Conservation (phyloP, 176 grass and related monocot species). For the Raddia guianensis region DNA sequence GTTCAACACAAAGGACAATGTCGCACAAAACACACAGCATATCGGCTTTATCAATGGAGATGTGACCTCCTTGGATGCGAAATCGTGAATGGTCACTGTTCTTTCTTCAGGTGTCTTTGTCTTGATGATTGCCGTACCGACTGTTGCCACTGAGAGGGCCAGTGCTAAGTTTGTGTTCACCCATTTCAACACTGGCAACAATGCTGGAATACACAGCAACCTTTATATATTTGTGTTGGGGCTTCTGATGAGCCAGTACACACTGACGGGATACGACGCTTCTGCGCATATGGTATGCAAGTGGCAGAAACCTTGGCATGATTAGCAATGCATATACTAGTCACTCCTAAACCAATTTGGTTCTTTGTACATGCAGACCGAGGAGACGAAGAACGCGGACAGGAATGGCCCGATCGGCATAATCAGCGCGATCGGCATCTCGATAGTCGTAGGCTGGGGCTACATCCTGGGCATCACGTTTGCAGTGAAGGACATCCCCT, state of each 20-base stretch:
- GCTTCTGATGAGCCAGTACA: conserved; percentile 90
- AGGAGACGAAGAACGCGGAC: conserved; percentile 84
- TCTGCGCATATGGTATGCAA: conserved; percentile 79
- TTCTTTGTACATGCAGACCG: conserved; percentile 51
- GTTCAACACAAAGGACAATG: neutral
- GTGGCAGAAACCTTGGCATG: neutral
- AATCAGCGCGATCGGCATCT: conserved; percentile 72
- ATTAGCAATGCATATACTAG: neutral
- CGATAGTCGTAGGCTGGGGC: conserved; percentile 72
- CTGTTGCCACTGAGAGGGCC: conserved; percentile 72
- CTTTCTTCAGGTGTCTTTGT: conserved; percentile 65
- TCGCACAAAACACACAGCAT: neutral
- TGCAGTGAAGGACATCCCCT: conserved; percentile 70
- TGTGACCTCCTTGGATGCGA: neutral
- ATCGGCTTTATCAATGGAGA: neutral
- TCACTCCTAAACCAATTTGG: neutral
- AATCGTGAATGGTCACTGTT: neutral
- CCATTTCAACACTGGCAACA: conserved; percentile 81
- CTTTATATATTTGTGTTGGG: conserved; percentile 87
- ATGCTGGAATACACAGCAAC: conserved; percentile 74
- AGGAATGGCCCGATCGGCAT: conserved; percentile 81
- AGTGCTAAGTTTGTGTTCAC: conserved; percentile 83
- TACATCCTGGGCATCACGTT: conserved; percentile 83
- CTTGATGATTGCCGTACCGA: conserved; percentile 69
- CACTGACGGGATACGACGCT: conserved; percentile 80